These are phyloP conservation scores for Aegilops speltoides DNA, from an alignment of 176 grass and related monocot species.

Conservation along the genomic window DNA sequence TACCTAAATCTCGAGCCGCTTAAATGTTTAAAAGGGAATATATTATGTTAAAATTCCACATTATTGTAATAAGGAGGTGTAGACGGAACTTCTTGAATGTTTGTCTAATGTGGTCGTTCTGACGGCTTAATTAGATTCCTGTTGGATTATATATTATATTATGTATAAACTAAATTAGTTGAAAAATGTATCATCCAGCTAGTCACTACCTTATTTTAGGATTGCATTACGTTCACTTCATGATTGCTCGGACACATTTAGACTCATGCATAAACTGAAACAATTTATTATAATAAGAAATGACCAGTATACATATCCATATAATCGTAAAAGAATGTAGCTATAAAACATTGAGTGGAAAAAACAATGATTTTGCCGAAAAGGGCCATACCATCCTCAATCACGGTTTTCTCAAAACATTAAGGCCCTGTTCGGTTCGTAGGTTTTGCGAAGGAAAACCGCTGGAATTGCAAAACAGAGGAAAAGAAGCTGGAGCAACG, in stretches of 20 bases:
- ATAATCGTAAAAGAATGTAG: too few species aligned
- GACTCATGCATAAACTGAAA: too few species aligned
- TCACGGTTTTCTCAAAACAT: too few species aligned
- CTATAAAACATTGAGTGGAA: neutral
- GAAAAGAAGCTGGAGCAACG: too few species aligned
- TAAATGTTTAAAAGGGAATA: neutral
- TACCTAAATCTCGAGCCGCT: neutral
- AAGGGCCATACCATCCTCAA: too few species aligned
- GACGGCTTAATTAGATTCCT: neutral
- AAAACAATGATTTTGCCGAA: neutral
- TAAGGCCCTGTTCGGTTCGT: too few species aligned
- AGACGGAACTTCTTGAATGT: neutral
- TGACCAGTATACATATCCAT: neutral
- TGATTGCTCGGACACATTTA: neutral
- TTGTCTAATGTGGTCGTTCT: neutral
- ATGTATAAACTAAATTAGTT: neutral
- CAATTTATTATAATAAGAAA: neutral
- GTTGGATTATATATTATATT: neutral
- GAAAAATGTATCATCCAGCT: neutral
- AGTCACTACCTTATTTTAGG: neutral
- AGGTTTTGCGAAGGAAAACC: too few species aligned
- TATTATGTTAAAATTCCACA: neutral
- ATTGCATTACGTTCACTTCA: neutral
- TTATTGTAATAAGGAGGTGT: neutral
- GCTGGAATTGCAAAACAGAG: too few species aligned